Conservation (phyloP, 164 flowering plant species). For the Dillenia turbinata region DNA sequence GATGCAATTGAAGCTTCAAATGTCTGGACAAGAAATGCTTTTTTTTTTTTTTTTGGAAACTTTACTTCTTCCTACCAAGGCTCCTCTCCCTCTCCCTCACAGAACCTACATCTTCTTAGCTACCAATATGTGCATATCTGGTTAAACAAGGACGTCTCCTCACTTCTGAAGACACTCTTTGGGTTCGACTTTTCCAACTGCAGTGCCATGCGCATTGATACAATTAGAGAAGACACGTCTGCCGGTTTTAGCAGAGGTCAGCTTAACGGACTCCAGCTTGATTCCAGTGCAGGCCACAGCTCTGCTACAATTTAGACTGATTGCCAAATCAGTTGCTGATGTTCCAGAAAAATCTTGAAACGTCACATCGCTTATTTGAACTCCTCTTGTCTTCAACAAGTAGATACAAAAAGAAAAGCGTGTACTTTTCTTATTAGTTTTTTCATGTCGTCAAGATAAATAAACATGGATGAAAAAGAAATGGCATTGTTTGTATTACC, state of each 20-base stretch:
- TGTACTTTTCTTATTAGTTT: not conserved
- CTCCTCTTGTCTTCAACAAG: constrained; percentile 22
- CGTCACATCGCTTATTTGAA: constrained; percentile 36
- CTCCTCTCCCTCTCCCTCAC: too few species aligned
- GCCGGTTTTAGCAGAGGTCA: constrained; percentile 8
- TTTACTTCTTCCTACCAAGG: too few species aligned
- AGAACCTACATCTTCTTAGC: too few species aligned
- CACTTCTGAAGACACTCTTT: constrained; percentile 14
- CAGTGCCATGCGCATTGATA: constrained; percentile 24
- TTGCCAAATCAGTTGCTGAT: constrained; percentile 28
- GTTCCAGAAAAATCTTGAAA: constrained; percentile 30
- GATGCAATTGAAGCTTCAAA: too few species aligned
- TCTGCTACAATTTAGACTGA: constrained; percentile 34
- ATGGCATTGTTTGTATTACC: constrained; percentile 10
- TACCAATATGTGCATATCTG: too few species aligned
- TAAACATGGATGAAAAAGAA: not conserved
- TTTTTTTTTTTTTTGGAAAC: too few species aligned
- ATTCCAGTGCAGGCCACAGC: constrained; percentile 29
- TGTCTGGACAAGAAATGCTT: too few species aligned
- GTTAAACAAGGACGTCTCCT: not conserved
- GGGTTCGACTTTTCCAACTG: constrained; percentile 15
- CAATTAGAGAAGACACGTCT: constrained; percentile 20
- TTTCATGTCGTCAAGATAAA: not conserved
- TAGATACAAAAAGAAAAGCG: not conserved
- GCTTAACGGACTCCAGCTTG: constrained; percentile 14